A percentile compares a stretch with the other conserved stretches of the same genome.
Evolutionary conservation across 1,284 basidiomycete species (phyloP).

Genomic region (Boletus sp.): DNA sequence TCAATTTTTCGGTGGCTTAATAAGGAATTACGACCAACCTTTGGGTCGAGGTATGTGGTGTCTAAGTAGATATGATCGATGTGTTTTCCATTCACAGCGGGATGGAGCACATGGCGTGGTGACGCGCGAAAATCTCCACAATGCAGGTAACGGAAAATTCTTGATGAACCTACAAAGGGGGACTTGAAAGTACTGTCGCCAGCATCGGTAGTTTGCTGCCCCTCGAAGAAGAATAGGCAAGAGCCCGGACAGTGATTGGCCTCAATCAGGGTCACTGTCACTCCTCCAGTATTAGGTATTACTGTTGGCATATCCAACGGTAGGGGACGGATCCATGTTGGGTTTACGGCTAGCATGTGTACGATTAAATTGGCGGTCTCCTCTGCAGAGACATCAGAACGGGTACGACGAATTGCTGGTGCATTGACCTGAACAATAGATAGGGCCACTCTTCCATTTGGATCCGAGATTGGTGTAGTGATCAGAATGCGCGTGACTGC

Average conservation of each 20-base stretch:
- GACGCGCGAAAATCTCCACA: conserved; percentile 94
- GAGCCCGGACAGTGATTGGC: conserved; percentile 98
- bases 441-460: conserved; percentile 86
- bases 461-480: conserved; percentile 89
- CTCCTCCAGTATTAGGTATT: conserved; percentile 82
- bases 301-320: conserved; percentile 74
- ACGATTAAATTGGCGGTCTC: conserved; percentile 88
- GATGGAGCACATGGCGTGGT: conserved; percentile 80
- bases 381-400: conserved; percentile 20
- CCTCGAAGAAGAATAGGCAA: conserved; percentile 91
- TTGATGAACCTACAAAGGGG: conserved; percentile 63
- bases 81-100: conserved; percentile 70
- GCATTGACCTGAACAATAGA: conserved; percentile 78
- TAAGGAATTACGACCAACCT: conserved; percentile 40
- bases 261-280: conserved; percentile 90
- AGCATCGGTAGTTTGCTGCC: conserved; percentile 81
- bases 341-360: conserved; percentile 85
- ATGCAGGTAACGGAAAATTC: conserved; percentile 85
- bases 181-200: conserved; percentile 78
- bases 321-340: conserved; percentile 82
- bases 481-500: conserved; percentile 89
- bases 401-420: not conserved
- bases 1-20: not conserved
- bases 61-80: conserved; percentile 93
- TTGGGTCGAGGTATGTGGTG: conserved; percentile 93